Percentiles rank a stretch among this genome's conserved stretches.
phyloP scores from a whole-genome alignment of 768 basidiomycete genomes.

The Hypholoma fasciculare region DNA sequence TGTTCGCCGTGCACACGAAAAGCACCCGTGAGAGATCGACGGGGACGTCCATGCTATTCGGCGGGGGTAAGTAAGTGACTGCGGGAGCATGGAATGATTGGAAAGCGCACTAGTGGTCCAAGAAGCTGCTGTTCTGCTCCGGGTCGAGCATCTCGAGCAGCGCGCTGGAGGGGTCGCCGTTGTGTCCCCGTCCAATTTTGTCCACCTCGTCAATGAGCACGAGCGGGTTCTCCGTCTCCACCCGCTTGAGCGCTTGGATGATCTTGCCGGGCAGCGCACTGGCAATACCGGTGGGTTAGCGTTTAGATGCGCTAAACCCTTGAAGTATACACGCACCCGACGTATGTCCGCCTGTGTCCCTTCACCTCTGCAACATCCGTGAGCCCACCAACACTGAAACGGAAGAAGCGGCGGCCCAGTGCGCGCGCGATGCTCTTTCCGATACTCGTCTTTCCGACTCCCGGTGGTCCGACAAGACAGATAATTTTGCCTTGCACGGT shows the following conservation, averaged over 20 bases:
- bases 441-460: slow-evolving; percentile 96
- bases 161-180: slow-evolving; percentile 92
- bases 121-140: slow-evolving; percentile 92
- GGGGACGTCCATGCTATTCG: slow-evolving; percentile 89
- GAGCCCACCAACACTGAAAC: slow-evolving; percentile 94
- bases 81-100: neutral
- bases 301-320: neutral
- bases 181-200: slow-evolving; percentile 89
- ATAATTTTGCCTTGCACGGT: slow-evolving; percentile 97
- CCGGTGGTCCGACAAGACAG: slow-evolving; percentile 94
- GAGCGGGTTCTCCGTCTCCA: slow-evolving; percentile 91
- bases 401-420: slow-evolving; percentile 89
- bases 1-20: slow-evolving; percentile 97
- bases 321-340: slow-evolving; percentile 55
- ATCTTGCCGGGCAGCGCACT: slow-evolving; percentile 94
- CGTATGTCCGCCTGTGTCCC: slow-evolving; percentile 96
- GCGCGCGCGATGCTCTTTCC: slow-evolving; percentile 95
- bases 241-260: slow-evolving; percentile 90
- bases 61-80: neutral
- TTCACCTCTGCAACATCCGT: slow-evolving; percentile 99
- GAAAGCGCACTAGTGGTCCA: slow-evolving; percentile 88
- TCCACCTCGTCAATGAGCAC: slow-evolving; percentile 96
- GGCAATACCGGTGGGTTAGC: slow-evolving; percentile 1
- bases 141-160: slow-evolving; percentile 92
- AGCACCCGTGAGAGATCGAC: slow-evolving; percentile 95